Evolutionary conservation across 2,329 filamentous ascomycete genomes (phyloP).

Genomic region (Phoma herbarum): DNA sequence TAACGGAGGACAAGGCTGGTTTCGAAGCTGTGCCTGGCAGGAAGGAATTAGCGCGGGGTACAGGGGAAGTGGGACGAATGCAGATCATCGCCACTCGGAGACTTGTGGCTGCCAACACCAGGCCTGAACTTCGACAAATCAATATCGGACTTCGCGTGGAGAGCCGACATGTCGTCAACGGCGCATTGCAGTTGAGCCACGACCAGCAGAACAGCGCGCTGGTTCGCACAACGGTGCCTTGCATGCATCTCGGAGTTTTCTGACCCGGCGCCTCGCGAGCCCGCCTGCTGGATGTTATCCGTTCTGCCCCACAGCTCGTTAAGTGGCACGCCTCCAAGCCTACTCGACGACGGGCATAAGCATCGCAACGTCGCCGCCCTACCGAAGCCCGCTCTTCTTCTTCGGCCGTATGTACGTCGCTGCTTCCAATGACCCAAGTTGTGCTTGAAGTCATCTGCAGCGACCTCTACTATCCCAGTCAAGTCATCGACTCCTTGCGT

Average conservation of each 20-base stretch:
- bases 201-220: background rate
- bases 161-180: conserved; percentile 14
- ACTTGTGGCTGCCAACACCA: conserved; percentile 11
- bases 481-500: background rate
- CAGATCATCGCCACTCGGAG: conserved; percentile 7
- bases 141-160: conserved; percentile 17
- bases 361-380: background rate
- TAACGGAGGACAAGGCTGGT: background rate
- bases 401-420: background rate
- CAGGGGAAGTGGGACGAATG: background rate
- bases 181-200: conserved; percentile 1
- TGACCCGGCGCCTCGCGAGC: background rate
- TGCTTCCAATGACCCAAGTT: background rate
- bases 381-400: background rate
- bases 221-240: background rate
- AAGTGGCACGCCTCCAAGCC: background rate
- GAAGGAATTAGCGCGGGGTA: conserved; percentile 5
- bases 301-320: background rate
- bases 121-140: conserved; percentile 6
- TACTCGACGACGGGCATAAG: background rate
- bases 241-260: background rate
- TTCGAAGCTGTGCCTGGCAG: conserved; percentile 8
- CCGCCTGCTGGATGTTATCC: background rate
- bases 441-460: background rate
- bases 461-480: background rate